These are phyloP conservation scores for Yarrowia sp. DNA, from an alignment of 805 yeast species.

Conservation along the genomic window DNA sequence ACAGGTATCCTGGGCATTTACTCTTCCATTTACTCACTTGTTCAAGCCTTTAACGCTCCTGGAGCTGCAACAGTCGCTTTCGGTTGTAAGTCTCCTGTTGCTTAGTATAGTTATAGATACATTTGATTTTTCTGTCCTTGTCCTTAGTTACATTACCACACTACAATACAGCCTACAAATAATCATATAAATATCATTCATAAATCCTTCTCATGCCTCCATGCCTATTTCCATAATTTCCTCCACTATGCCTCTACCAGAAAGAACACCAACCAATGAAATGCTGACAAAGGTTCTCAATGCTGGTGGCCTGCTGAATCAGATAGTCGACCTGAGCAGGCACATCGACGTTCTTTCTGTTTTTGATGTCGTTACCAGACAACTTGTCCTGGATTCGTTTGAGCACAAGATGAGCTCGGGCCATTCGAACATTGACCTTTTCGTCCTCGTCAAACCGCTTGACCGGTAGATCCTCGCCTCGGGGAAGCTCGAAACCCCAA, in stretches of 20 bases:
- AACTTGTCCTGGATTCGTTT: constrained; percentile 87
- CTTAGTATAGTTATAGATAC: background rate
- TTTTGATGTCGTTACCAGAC: constrained; percentile 87
- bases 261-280: constrained; percentile 99
- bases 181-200: constrained; percentile 2
- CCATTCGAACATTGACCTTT: constrained; percentile 68
- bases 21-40: background rate
- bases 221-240: background rate
- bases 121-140: no score
- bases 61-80: background rate
- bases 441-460: constrained; percentile 59
- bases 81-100: background rate
- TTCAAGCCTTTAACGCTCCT: background rate
- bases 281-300: constrained; percentile 93
- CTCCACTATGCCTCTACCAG: constrained; percentile 78
- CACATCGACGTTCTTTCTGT: constrained; percentile 66
- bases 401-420: constrained; percentile 85
- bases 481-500: constrained; percentile 96
- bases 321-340: constrained; percentile 89
- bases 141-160: no score
- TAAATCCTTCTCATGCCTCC: background rate
- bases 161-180: no score
- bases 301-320: constrained; percentile 94
- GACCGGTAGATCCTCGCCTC: constrained; percentile 29
- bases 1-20: background rate